Conservation (phyloP, 2,329 filamentous ascomycete species). For the Cercospora canescens region DNA sequence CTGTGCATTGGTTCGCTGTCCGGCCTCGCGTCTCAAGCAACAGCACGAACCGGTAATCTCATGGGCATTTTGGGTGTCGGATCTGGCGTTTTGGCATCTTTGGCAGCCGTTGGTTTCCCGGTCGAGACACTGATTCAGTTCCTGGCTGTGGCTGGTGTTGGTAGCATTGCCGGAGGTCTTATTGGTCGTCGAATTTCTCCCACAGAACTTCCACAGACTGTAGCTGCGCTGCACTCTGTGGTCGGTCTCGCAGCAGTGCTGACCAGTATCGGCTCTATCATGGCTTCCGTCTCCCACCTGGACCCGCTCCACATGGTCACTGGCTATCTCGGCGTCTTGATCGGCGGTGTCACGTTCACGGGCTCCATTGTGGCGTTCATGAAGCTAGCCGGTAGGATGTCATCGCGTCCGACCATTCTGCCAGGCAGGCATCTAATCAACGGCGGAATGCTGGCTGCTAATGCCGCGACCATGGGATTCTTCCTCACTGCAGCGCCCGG, state of each 20-base stretch:
- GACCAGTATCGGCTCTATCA: conserved; percentile 83
- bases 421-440: conserved; percentile 78
- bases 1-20: conserved; percentile 84
- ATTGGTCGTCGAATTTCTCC: conserved; percentile 87
- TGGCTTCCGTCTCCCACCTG: conserved; percentile 65
- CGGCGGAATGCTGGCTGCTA: conserved; percentile 69
- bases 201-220: conserved; percentile 84
- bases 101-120: conserved; percentile 78
- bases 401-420: conserved; percentile 70
- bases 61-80: conserved; percentile 84
- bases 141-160: conserved; percentile 70
- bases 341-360: conserved; percentile 82
- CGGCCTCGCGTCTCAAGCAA: conserved; percentile 76
- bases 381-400: conserved; percentile 81
- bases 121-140: conserved; percentile 79
- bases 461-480: conserved; percentile 78
- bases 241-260: conserved; percentile 86
- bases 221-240: conserved; percentile 85
- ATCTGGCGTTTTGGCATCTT: conserved; percentile 78
- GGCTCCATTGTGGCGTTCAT: conserved; percentile 87
- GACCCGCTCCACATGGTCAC: conserved; percentile 81
- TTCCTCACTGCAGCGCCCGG: conserved; percentile 82
- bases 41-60: conserved; percentile 81
- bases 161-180: conserved; percentile 67
- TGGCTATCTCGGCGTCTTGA: conserved; percentile 81